These are phyloP conservation scores for Tetratostichococcus sp. DNA, from an alignment of 139 green algal genomes.

Conservation along the genomic window DNA sequence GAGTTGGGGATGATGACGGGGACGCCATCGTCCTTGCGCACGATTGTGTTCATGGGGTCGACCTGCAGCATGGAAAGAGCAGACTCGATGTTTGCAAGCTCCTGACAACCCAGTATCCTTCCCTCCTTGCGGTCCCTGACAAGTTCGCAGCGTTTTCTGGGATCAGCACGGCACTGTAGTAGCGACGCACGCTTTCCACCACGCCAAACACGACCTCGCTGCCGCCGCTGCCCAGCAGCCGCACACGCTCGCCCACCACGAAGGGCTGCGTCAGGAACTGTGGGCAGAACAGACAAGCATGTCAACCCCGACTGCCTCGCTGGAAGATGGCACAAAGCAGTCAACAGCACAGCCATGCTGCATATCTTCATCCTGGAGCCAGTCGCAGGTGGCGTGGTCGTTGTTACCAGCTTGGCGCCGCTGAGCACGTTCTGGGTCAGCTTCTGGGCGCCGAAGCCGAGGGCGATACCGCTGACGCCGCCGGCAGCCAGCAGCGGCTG, in stretches of 20 bases:
- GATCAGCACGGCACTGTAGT: too few species aligned
- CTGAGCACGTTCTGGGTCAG: conserved; percentile 3
- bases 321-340: too few species aligned
- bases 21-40: not conserved
- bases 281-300: not conserved
- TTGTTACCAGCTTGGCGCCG: not conserved
- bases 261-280: conserved; percentile 41
- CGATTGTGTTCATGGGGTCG: not conserved
- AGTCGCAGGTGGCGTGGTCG: too few species aligned
- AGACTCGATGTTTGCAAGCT: too few species aligned
- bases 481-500: conserved; percentile 29
- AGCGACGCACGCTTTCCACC: not conserved
- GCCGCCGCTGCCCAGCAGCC: conserved; percentile 21
- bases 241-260: conserved; percentile 40
- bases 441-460: conserved; percentile 33
- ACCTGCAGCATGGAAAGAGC: too few species aligned
- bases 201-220: not conserved
- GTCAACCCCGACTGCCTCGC: too few species aligned
- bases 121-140: too few species aligned
- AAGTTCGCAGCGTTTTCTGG: too few species aligned
- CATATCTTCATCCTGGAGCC: too few species aligned
- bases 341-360: too few species aligned
- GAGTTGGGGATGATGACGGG: not conserved
- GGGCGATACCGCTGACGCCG: conserved; percentile 26
- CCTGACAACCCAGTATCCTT: too few species aligned